Evolutionary conservation across 2,329 filamentous ascomycete genomes (phyloP).

Genomic region (Mariannaea sp.): DNA sequence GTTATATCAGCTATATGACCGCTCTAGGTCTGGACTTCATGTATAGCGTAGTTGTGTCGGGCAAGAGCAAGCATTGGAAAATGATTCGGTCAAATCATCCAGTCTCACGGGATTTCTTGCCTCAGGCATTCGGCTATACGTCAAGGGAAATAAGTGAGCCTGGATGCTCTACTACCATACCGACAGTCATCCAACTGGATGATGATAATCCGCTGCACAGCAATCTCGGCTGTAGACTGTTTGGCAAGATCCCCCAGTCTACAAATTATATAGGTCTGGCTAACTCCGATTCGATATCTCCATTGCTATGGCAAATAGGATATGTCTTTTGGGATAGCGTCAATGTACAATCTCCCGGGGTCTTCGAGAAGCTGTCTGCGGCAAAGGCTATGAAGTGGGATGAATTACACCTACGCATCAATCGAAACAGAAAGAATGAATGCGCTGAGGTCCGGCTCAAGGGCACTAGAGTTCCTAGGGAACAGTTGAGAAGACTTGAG

Average conservation of each 20-base stretch:
- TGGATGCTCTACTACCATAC: no score
- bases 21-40: slow-evolving; percentile 4
- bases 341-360: background rate
- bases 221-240: background rate
- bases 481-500: background rate
- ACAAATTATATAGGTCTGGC: background rate
- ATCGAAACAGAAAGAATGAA: background rate
- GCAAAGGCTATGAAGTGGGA: background rate
- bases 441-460: background rate
- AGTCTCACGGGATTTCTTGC: background rate
- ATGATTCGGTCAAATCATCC: slow-evolving; percentile 2
- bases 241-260: no score
- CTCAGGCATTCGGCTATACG: background rate
- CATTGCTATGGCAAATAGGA: background rate
- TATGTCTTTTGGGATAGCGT: slow-evolving; percentile 4
- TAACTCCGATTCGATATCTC: background rate
- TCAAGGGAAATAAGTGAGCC: background rate
- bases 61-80: background rate
- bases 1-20: background rate
- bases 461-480: background rate
- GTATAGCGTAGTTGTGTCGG: background rate
- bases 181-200: no score
- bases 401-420: background rate
- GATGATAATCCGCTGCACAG: background rate
- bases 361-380: background rate